Evolutionary conservation across 179 eudicot genomes (phyloP).

Genomic region (Amaranthus tricolor): DNA sequence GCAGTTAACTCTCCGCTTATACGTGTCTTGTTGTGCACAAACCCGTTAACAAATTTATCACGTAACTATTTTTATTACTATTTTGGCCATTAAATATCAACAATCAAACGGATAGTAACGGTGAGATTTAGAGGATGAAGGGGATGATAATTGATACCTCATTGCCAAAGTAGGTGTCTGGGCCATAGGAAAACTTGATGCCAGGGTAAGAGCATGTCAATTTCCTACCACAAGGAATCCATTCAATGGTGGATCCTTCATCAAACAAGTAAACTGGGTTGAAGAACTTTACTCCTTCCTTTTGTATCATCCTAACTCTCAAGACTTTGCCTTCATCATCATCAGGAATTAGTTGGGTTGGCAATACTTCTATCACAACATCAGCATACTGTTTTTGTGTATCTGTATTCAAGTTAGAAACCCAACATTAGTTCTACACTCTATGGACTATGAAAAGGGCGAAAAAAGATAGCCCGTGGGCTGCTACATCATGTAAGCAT

Average conservation of each 20-base stretch:
- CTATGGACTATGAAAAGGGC: neutral
- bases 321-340: slow-evolving; percentile 94
- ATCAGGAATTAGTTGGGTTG: slow-evolving; percentile 86
- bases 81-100: too few species aligned
- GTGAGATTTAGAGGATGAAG: neutral
- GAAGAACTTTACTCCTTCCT: slow-evolving; percentile 84
- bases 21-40: too few species aligned
- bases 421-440: neutral
- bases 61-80: too few species aligned
- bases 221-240: slow-evolving; percentile 96
- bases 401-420: slow-evolving; percentile 41
- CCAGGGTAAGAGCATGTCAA: slow-evolving; percentile 97
- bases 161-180: slow-evolving; percentile 73
- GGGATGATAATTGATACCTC: slow-evolving; percentile 60
- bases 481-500: too few species aligned
- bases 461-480: neutral
- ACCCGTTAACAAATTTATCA: too few species aligned
- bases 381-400: slow-evolving; percentile 97
- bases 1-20: too few species aligned
- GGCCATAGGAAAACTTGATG: slow-evolving; percentile 89
- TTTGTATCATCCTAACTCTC: slow-evolving; percentile 90
- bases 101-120: too few species aligned
- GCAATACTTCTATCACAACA: slow-evolving; percentile 93
- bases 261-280: slow-evolving; percentile 95
- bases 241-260: slow-evolving; percentile 88